A percentile compares a stretch with the other conserved stretches of the same genome.
phyloP scores from a whole-genome alignment of 192 early-diverging fungal genomes.

The Allomyces macrogynus region DNA sequence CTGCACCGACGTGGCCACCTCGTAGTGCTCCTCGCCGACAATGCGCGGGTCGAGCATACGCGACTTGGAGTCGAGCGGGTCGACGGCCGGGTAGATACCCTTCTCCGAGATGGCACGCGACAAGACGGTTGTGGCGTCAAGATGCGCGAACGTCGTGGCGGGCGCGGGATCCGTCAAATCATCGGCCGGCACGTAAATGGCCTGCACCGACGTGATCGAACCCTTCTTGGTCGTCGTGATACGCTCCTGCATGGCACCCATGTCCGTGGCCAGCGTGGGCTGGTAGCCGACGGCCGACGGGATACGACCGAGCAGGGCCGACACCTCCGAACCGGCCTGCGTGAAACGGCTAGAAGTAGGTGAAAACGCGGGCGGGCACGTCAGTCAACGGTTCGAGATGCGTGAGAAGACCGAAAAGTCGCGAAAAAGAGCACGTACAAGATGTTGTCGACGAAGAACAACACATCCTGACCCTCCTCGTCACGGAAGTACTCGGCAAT shows the following conservation, averaged over 20 bases:
- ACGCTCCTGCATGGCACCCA: slow-evolving; percentile 99
- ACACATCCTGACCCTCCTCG: slow-evolving; percentile 96
- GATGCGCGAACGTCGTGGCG: slow-evolving; percentile 96
- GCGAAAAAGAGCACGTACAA: slow-evolving; percentile 17
- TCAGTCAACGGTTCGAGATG: too few relatives aligned
- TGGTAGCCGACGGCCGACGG: slow-evolving; percentile 99
- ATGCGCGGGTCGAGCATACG: slow-evolving; percentile 94
- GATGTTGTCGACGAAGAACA: slow-evolving; percentile 99
- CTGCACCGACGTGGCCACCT: slow-evolving; percentile 79
- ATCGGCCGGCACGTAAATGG: slow-evolving; percentile 97
- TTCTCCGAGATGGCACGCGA: slow-evolving; percentile 95
- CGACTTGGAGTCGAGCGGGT: slow-evolving; percentile 94
- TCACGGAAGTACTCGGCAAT: slow-evolving; percentile 99
- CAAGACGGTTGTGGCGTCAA: slow-evolving; percentile 98
- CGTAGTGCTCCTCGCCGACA: slow-evolving; percentile 86
- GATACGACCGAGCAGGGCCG: slow-evolving; percentile 96
- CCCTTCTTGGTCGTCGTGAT: slow-evolving; percentile 99
- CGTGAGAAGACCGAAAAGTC: too few relatives aligned
- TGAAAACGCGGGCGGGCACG: too few relatives aligned
- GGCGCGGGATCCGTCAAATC: slow-evolving; percentile 99
- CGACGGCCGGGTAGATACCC: slow-evolving; percentile 99
- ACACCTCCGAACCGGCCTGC: slow-evolving; percentile 99
- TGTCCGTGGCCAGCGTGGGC: slow-evolving; percentile 94
- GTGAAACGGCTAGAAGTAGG: slow-evolving; percentile 61
- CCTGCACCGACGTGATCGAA: slow-evolving; percentile 96